Conservation (phyloP, 2,329 filamentous ascomycete species). For the Scopulariopsis brevicaulis region DNA sequence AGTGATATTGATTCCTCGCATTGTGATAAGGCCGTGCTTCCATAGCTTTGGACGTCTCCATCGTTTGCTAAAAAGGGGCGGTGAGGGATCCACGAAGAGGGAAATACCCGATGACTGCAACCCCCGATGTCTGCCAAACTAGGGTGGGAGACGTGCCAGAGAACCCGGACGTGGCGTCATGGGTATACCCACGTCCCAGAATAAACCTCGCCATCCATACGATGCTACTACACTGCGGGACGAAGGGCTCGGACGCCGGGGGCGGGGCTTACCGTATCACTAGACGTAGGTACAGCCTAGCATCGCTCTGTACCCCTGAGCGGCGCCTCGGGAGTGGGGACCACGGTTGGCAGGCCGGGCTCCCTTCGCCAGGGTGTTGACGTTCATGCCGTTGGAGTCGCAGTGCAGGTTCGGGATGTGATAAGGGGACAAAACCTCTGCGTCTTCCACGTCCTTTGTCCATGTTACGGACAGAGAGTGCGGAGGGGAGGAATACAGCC, state of each 20-base stretch:
- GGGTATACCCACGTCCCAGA: background rate
- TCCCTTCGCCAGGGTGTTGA: background rate
- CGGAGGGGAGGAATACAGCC: too few species aligned
- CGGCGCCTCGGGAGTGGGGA: background rate
- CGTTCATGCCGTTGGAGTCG: background rate
- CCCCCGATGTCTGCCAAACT: background rate
- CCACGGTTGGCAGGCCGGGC: background rate
- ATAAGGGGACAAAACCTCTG: background rate
- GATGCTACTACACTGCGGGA: background rate
- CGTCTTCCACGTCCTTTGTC: too few species aligned
- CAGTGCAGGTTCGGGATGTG: background rate
- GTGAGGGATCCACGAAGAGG: background rate
- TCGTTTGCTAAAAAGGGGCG: too few species aligned
- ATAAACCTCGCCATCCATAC: background rate
- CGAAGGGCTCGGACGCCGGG: background rate
- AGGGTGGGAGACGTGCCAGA: background rate
- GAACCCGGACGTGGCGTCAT: background rate
- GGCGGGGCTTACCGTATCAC: background rate
- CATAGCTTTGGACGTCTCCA: too few species aligned
- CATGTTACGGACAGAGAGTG: too few species aligned
- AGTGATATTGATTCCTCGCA: background rate
- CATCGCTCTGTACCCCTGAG: slow-evolving; percentile 1
- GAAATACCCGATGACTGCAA: background rate
- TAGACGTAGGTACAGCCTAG: slow-evolving; percentile 2
- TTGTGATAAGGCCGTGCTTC: too few species aligned